phyloP scores from a whole-genome alignment of 2,329 filamentous ascomycete genomes.

The Diaporthe capsici region DNA sequence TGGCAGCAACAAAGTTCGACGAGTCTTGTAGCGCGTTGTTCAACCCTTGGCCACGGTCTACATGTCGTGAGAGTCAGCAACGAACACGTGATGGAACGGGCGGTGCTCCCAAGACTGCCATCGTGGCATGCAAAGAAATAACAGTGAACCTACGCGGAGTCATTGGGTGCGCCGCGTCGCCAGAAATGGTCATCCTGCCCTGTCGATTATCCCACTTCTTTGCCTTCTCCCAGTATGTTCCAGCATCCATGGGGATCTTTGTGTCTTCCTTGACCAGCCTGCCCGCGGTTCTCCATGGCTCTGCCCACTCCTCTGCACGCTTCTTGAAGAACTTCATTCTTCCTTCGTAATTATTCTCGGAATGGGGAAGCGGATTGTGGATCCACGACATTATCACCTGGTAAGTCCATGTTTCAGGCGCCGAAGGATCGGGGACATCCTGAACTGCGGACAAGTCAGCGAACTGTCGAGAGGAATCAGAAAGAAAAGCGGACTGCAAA shows the following conservation, averaged over 20 bases:
- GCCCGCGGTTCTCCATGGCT: not conserved
- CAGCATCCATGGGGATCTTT: not conserved
- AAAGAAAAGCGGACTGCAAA: not conserved
- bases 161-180: not conserved
- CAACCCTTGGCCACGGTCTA: not conserved
- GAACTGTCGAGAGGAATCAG: not conserved
- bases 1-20: not conserved
- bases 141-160: not conserved
- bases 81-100: not conserved
- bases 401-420: not conserved
- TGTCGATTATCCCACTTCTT: slow-evolving; percentile 1
- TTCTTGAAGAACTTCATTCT: slow-evolving; percentile 8
- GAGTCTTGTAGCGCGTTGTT: not conserved
- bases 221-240: not conserved
- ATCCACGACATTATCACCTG: not conserved
- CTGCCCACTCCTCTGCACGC: not conserved
- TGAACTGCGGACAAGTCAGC: not conserved
- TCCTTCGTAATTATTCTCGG: not conserved
- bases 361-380: not conserved
- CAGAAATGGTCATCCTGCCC: not conserved
- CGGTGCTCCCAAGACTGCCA: not conserved
- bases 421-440: not conserved
- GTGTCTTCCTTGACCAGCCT: not conserved
- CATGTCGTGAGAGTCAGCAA: not conserved
- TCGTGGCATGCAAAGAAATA: not conserved